phyloP scores from a whole-genome alignment of 83 land plant genomes.

The Thuja plicata region DNA sequence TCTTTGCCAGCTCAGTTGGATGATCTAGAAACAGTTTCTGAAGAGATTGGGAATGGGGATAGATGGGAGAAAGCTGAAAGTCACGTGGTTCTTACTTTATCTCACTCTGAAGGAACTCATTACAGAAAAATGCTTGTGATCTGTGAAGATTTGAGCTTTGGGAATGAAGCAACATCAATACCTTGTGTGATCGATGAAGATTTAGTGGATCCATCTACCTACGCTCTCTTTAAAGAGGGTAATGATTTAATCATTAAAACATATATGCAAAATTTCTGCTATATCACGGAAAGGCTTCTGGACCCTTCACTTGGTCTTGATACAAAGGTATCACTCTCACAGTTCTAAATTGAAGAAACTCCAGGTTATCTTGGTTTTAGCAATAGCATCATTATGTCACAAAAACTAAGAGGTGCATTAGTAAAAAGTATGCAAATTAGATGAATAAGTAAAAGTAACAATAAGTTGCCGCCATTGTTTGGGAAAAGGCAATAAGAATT shows the following conservation, averaged over 20 bases:
- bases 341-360: not conserved
- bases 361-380: not conserved
- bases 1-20: conserved; percentile 5
- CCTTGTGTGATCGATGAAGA: conserved; percentile 81
- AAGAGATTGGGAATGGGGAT: conserved; percentile 8
- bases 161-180: conserved; percentile 75
- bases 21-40: not conserved
- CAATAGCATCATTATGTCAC: not conserved
- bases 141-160: conserved; percentile 89
- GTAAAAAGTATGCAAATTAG: not conserved
- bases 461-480: not conserved
- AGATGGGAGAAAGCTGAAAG: conserved; percentile 58
- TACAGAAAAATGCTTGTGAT: conserved; percentile 28
- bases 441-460: not conserved
- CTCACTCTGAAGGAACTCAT: conserved; percentile 19
- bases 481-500: not conserved
- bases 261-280: conserved; percentile 81
- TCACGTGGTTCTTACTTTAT: conserved; percentile 38
- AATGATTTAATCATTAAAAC: conserved; percentile 26
- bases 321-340: conserved; percentile 48
- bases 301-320: conserved; percentile 77
- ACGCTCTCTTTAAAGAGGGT: conserved; percentile 26
- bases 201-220: conserved; percentile 40
- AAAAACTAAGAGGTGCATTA: not conserved
- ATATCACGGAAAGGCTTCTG: conserved; percentile 70